Evolutionary conservation across 257 asterid genomes (phyloP).

Genomic region (Scutellaria galericulata): DNA sequence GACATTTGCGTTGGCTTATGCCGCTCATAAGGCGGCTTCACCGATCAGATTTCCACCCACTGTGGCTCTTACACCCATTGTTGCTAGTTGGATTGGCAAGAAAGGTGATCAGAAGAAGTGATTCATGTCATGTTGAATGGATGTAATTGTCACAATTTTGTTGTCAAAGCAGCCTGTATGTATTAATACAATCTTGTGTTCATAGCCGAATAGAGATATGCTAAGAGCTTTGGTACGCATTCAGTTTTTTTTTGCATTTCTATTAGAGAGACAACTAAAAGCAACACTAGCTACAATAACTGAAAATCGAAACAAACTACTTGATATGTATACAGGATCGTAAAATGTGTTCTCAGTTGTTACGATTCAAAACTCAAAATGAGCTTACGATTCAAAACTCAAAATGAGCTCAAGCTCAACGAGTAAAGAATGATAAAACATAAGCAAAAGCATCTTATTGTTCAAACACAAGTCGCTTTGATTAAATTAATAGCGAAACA

Average conservation of each 20-base stretch:
- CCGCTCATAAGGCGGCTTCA: conserved; percentile 98
- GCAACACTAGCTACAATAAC: no score
- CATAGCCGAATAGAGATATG: background rate
- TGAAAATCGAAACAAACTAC: no score
- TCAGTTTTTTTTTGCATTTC: no score
- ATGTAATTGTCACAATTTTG: conserved; percentile 33
- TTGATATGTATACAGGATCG: no score
- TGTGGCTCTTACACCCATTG: conserved; percentile 91
- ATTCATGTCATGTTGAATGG: background rate
- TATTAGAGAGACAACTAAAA: no score
- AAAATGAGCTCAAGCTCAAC: no score
- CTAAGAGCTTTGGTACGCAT: no score
- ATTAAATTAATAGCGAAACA: background rate
- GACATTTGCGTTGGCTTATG: conserved; percentile 93
- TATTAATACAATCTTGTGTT: background rate
- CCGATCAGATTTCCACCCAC: conserved; percentile 97
- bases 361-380: no score
- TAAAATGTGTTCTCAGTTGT: no score
- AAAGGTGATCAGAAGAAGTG: conserved; percentile 70
- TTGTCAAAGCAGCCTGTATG: conserved; percentile 25
- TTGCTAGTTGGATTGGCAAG: conserved; percentile 92
- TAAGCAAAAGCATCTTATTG: no score
- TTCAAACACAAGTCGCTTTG: background rate
- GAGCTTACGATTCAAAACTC: no score
- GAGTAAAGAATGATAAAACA: no score